Conservation (phyloP, 73 alveolate species). For the Paramecium sexaurelia region DNA sequence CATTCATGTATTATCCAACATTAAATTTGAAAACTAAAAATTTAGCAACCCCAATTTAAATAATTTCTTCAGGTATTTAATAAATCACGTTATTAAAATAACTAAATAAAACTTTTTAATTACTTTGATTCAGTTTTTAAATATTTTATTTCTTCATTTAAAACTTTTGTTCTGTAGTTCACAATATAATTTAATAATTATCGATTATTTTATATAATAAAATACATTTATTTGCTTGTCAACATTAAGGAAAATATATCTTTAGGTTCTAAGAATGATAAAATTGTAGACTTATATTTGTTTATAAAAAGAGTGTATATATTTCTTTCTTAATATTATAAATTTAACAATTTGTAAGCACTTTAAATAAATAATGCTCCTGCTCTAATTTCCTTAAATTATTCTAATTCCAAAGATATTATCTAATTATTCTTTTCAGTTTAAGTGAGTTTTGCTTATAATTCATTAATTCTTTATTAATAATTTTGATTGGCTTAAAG, state of each 20-base stretch:
- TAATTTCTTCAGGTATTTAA: background rate
- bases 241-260: background rate
- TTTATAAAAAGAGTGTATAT: background rate
- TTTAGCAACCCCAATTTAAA: slow-evolving; percentile 31
- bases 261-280: background rate
- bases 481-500: background rate
- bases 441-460: background rate
- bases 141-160: background rate
- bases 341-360: background rate
- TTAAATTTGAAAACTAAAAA: slow-evolving; percentile 45
- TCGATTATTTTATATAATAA: slow-evolving; percentile 22
- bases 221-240: slow-evolving; percentile 23
- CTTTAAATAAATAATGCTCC: background rate
- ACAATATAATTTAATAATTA: background rate
- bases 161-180: background rate
- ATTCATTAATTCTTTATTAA: background rate
- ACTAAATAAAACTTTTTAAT: background rate
- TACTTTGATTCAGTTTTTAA: slow-evolving; percentile 4
- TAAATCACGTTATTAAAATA: background rate
- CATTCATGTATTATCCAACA: slow-evolving; percentile 43
- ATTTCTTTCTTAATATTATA: background rate
- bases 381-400: slow-evolving; percentile 36
- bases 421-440: background rate
- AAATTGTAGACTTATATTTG: background rate
- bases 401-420: background rate